Evolutionary conservation across 2,329 filamentous ascomycete genomes (phyloP), one percentile per base, ranked within the genome.

Genomic region (Ascochyta lentis): DNA sequence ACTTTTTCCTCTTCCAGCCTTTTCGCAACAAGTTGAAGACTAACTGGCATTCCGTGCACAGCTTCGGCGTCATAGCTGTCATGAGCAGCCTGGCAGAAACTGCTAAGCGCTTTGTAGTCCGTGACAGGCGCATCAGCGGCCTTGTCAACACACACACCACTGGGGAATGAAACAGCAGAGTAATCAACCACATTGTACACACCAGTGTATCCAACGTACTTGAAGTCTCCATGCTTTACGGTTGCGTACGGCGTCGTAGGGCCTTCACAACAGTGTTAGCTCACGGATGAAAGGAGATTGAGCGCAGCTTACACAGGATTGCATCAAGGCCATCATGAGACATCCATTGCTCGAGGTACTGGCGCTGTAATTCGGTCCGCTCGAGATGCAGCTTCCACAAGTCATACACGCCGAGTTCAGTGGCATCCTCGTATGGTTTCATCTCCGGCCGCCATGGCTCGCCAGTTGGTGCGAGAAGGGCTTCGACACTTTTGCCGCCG

Each of bases 401-500:
- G 8, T 78, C 76, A 47, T 75, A 60, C 0, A 75, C 73, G 0
- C 80, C 79, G 2, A 80, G 54, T 40, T 83, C 81, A 7, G 61
- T 66, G 0, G 80, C 78, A 1, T 76, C 59, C 44, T 71, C 70
- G 55, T 83, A 83, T 2, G 56, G 48, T 19, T 72, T 55, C 80
- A 84, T 81, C 58, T 84, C 81, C 0, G 81, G 80, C 9, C 81
- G 75, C 55, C 77, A 78, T 1, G 80, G 80, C 60, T 82, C 80
- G 6, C 65, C 63, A 0, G 76, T 77, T 0, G 75, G 72, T 12
- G 71, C 70, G 3, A 81, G 70, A 41, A 80, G 71, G 12, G 74
- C 70, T 45, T 69, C 46, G 3, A 83, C 71, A 10, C 77, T 79
- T 54, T 80, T 80, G 1, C 79, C 82, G n/a, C 82, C 81, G 52